Evolutionary conservation across 2,329 filamentous ascomycete genomes (phyloP), one percentile per base, ranked within the genome.

Genomic region (Passalora sequoiae): DNA sequence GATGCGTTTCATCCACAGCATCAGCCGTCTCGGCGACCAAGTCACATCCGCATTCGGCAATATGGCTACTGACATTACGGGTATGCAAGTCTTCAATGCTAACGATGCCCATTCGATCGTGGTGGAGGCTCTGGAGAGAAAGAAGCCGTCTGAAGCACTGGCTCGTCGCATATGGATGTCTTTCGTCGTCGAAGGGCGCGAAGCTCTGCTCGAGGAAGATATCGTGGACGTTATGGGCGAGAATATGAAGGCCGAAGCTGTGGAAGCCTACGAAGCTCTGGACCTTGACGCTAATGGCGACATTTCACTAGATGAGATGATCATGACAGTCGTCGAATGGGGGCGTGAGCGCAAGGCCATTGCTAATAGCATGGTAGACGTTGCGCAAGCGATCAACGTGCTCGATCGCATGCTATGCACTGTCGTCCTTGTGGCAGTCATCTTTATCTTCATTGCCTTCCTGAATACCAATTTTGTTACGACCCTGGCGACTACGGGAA

Each of bases 161-260:
- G 89, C 87, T n/a, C 84, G 81, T 55, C 84, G 92, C 59, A 83
- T 97, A 50, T 97, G 92, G 92, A 94, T 96, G 87, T 96, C 89
- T 1, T 94, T 96, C 62, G 92, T 95, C 1, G 80, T 92, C 3
- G 91, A 97, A 66, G 89, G 88, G 56, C 82, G 82, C 46, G 87
- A 96, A 29, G 73, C 83, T 0, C 73, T 98, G 6, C 86, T 78
- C 54, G 67, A 77, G 6, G 88, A 95, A 4, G 92, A 98, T 61
- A 76, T 98, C 27, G 63, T 82, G 21, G 91, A 97, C 63, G 91
- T 97, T 7, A 81, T 98, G 46, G 91, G 91, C 2, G 70, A 77
- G 0, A 77, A 78, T 4, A 82, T 84, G 57, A 79, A 80, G 50
- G 72, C 78, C 0, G 86, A 95, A 50, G 92, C 92, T 2, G 85